Conservation (phyloP, 352 stramenopile genomes). For the Phytophthora sansomeana region DNA sequence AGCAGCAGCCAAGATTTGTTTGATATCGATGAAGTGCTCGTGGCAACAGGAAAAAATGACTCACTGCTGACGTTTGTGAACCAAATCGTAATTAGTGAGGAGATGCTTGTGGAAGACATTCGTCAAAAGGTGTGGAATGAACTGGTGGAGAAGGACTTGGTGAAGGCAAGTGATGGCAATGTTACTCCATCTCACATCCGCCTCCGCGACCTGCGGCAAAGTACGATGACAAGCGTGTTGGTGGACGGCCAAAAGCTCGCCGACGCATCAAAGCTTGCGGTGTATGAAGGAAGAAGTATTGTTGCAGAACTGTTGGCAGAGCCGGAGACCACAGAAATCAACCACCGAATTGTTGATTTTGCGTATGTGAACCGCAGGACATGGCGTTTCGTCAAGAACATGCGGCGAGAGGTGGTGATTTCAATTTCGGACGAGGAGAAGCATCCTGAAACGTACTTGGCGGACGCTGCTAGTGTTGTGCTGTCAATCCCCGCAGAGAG, state of each 20-base stretch:
- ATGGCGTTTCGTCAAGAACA: slow-evolving; percentile 69
- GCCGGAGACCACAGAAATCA: slow-evolving; percentile 52
- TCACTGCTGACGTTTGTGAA: slow-evolving; percentile 59
- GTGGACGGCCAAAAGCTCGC: slow-evolving; percentile 67
- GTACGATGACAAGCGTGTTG: slow-evolving; percentile 71
- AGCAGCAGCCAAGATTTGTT: slow-evolving; percentile 44
- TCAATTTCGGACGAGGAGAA: slow-evolving; percentile 41
- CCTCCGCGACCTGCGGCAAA: slow-evolving; percentile 74
- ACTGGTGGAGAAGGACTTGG: slow-evolving; percentile 57
- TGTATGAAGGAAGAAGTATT: slow-evolving; percentile 83
- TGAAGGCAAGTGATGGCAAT: slow-evolving; percentile 26
- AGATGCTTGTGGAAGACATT: slow-evolving; percentile 80
- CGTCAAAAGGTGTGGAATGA: slow-evolving; percentile 54
- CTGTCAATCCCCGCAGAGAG: slow-evolving; percentile 63
- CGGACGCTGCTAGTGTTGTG: slow-evolving; percentile 38
- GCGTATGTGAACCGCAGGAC: slow-evolving; percentile 70
- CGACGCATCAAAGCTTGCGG: slow-evolving; percentile 70
- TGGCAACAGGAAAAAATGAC: slow-evolving; percentile 62
- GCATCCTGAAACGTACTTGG: slow-evolving; percentile 49
- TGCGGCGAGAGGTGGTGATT: slow-evolving; percentile 67
- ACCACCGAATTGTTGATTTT: slow-evolving; percentile 73
- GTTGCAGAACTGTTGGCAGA: slow-evolving; percentile 71
- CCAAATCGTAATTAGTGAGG: slow-evolving; percentile 78
- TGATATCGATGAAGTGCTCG: slow-evolving; percentile 69
- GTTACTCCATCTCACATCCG: slow-evolving; percentile 56